phyloP scores from a whole-genome alignment of 139 green algal species.

The Tetradesmus lagerheimii region DNA sequence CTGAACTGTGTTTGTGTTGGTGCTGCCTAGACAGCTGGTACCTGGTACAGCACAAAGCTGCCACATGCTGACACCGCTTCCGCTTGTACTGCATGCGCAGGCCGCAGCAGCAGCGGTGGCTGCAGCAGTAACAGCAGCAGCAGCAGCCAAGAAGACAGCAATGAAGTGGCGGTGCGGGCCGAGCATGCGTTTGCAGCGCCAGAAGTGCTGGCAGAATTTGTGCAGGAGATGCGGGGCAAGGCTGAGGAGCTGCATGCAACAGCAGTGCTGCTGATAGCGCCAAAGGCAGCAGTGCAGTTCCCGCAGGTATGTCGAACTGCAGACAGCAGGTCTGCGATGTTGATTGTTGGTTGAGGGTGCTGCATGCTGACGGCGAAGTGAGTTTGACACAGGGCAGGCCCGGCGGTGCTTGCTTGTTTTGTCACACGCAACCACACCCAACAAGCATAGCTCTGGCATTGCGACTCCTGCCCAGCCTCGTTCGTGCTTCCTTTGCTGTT shows the following conservation, averaged over 20 bases:
- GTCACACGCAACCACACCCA: too few relatives aligned
- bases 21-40: background rate
- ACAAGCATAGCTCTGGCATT: too few relatives aligned
- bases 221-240: conserved; percentile 11
- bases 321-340: too few relatives aligned
- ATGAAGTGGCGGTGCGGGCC: conserved; percentile 15
- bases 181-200: conserved; percentile 29
- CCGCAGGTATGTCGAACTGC: conserved; percentile 42
- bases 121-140: conserved; percentile 11
- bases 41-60: too few relatives aligned
- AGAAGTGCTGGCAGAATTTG: conserved; percentile 28
- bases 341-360: too few relatives aligned
- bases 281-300: conserved; percentile 32
- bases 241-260: conserved; percentile 6
- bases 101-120: conserved; percentile 8
- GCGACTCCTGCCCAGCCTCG: too few relatives aligned
- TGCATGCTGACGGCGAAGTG: too few relatives aligned
- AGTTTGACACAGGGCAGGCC: too few relatives aligned
- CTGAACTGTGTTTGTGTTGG: background rate
- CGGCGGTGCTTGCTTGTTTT: too few relatives aligned
- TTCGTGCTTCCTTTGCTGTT: too few relatives aligned
- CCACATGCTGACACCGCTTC: background rate
- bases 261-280: conserved; percentile 30
- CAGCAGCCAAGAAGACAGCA: background rate
- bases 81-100: background rate